Evolutionary conservation across 2,329 filamentous ascomycete species (phyloP).

Genomic region (Cladorrhinum sp.): DNA sequence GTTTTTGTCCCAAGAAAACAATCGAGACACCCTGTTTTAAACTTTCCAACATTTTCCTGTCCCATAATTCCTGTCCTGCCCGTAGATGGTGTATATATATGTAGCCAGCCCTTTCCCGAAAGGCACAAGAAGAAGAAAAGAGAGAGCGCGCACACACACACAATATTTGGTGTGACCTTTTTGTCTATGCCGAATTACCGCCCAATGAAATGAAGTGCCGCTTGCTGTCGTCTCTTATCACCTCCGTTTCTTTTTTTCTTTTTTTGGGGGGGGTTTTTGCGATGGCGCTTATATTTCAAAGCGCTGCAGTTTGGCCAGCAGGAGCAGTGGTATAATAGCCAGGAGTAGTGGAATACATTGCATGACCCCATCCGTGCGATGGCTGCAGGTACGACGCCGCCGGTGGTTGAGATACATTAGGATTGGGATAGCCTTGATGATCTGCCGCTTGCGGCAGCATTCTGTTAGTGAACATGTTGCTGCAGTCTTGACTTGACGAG

Average conservation of each 20-base stretch:
- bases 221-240: too few relatives aligned
- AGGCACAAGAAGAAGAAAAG: too few relatives aligned
- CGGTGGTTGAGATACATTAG: slow-evolving; percentile 10
- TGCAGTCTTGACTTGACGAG: neutral
- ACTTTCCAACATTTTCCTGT: neutral
- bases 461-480: slow-evolving; percentile 6
- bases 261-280: too few relatives aligned
- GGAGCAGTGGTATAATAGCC: slow-evolving; percentile 10
- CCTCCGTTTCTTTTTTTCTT: too few relatives aligned
- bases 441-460: slow-evolving; percentile 10
- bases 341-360: slow-evolving; percentile 13
- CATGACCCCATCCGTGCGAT: slow-evolving; percentile 10
- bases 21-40: neutral
- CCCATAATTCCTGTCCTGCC: neutral
- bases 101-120: too few relatives aligned
- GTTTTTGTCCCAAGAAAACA: neutral
- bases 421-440: slow-evolving; percentile 14
- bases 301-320: neutral
- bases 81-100: too few relatives aligned
- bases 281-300: neutral
- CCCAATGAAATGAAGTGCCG: too few relatives aligned
- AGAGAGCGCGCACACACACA: too few relatives aligned
- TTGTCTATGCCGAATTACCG: too few relatives aligned
- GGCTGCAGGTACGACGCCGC: slow-evolving; percentile 17
- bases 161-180: too few relatives aligned